Conservation (phyloP, 805 yeast genomes). For the Kazachstania viticola region DNA sequence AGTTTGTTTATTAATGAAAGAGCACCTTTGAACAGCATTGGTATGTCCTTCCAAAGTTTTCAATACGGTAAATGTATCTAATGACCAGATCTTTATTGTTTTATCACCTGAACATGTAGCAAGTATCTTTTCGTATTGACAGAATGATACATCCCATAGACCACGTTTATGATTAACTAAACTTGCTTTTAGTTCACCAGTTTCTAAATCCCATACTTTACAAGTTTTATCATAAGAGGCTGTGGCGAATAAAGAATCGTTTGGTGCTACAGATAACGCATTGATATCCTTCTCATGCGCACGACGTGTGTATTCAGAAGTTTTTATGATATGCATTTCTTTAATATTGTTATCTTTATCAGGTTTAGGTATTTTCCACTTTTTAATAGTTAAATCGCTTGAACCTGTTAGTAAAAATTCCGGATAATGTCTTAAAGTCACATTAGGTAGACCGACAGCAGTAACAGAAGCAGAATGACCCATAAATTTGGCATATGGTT, state of each 20-base stretch:
- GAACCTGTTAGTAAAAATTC: slow-evolving; percentile 71
- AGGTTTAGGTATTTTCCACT: slow-evolving; percentile 64
- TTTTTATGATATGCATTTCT: slow-evolving; percentile 31
- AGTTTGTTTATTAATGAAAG: slow-evolving; percentile 52
- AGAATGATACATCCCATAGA: slow-evolving; percentile 82
- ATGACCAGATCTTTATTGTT: slow-evolving; percentile 79
- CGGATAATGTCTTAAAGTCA: slow-evolving; percentile 38
- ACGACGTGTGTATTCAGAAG: slow-evolving; percentile 79
- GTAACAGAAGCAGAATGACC: slow-evolving; percentile 88
- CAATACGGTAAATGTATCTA: slow-evolving; percentile 61
- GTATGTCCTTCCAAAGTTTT: slow-evolving; percentile 91
- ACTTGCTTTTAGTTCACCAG: slow-evolving; percentile 82
- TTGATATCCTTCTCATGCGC: slow-evolving; percentile 97
- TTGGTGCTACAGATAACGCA: slow-evolving; percentile 80
- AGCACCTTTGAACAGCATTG: slow-evolving; percentile 77
- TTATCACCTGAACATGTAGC: slow-evolving; percentile 90
- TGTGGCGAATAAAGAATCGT: slow-evolving; percentile 78
- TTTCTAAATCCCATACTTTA: slow-evolving; percentile 74
- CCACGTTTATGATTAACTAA: slow-evolving; percentile 90
- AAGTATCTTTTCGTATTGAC: slow-evolving; percentile 62
- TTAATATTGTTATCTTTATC: slow-evolving; percentile 7
- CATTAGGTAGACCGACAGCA: slow-evolving; percentile 64
- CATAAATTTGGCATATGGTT: slow-evolving; percentile 47
- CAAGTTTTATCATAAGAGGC: slow-evolving; percentile 91
- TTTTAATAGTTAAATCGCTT: slow-evolving; percentile 72